Base-by-base conservation (phyloP, 352 stramenopile species). In the Pythium scleroteichum region DNA sequence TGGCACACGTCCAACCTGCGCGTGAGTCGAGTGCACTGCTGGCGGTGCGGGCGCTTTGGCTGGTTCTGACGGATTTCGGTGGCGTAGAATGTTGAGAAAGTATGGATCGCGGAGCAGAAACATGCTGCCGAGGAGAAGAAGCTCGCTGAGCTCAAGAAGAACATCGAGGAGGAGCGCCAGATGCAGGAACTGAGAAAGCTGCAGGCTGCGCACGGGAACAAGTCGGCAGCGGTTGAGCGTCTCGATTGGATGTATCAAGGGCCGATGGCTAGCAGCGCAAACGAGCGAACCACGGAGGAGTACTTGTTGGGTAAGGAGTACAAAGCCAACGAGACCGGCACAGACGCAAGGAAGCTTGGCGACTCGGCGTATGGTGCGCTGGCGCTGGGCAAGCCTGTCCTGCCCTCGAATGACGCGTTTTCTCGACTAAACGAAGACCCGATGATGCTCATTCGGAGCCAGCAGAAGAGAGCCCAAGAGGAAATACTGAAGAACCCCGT, bases 211-310 rank as follows among this genome's bases (percentile, higher is more conserved):
- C 72, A 88, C n/a, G 88, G 86, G 48, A 71, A 95, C 73, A 91
- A 96, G 78, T 66, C 76, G 22, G 75, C 84, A 59, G 54, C 79
- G 5, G 60, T 90, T n/a, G 94, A 96, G 71, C 82, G 87, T 6
- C 62, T 98, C 5, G 88, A 98, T 68, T 99, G 95, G 95, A 98
- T 99, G 92, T 99, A 99, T 65, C 90, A 98, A 73, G 92, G 86
- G 0, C 89, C 91, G n/a, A 93, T 91, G 62, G 85, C 82, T 24
- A 75, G 76, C 38, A 74, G 74, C 40, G 49, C 33, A n/a, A 62
- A 33, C 27, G 73, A 84, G 39, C 83, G 79, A 54, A 90, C 75
- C 17, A 70, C 74, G 62, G 93, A 98, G 56, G 90, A 97, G 16
- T 98, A 96, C 71, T 71, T 99, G 48, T 62, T 99, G 39, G 95